Evolutionary conservation across 2,329 filamentous ascomycete genomes (phyloP).

Genomic region (Claviceps monticola): DNA sequence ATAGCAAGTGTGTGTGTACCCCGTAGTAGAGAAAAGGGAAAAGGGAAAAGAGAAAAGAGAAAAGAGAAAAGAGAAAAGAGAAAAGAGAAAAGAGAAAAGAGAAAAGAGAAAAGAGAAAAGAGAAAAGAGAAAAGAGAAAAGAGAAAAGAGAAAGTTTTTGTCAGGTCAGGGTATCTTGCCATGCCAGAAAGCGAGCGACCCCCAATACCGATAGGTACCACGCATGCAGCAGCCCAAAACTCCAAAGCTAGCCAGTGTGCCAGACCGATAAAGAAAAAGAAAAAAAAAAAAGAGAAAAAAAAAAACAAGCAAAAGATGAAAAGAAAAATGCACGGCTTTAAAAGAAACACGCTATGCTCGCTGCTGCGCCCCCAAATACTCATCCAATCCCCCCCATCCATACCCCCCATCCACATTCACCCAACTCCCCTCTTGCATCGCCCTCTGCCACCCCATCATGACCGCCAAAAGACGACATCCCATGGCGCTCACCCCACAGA

Average conservation of each 20-base stretch:
- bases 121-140: too few relatives aligned
- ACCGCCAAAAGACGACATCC: constrained; percentile 65
- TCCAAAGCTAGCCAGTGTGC: neutral
- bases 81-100: too few relatives aligned
- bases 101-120: too few relatives aligned
- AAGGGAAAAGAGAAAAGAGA: too few relatives aligned
- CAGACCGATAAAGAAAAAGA: neutral
- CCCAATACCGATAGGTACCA: too few relatives aligned
- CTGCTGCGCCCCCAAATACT: constrained; percentile 10
- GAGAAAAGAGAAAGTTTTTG: too few relatives aligned
- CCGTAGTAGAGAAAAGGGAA: too few relatives aligned
- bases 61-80: too few relatives aligned
- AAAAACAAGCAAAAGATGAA: neutral
- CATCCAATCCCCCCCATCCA: constrained; percentile 40
- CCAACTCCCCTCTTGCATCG: constrained; percentile 49
- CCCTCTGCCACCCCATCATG: constrained; percentile 74
- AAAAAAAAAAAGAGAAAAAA: neutral
- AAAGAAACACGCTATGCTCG: neutral
- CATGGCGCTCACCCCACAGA: constrained; percentile 63
- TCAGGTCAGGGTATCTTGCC: neutral
- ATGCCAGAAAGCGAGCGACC: neutral
- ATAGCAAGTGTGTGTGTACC: too few relatives aligned
- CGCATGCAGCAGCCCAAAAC: neutral
- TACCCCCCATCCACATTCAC: constrained; percentile 65
- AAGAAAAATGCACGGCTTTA: too few relatives aligned